phyloP scores from a whole-genome alignment of 1,284 basidiomycete genomes.

The Papiliotrema flavescens region DNA sequence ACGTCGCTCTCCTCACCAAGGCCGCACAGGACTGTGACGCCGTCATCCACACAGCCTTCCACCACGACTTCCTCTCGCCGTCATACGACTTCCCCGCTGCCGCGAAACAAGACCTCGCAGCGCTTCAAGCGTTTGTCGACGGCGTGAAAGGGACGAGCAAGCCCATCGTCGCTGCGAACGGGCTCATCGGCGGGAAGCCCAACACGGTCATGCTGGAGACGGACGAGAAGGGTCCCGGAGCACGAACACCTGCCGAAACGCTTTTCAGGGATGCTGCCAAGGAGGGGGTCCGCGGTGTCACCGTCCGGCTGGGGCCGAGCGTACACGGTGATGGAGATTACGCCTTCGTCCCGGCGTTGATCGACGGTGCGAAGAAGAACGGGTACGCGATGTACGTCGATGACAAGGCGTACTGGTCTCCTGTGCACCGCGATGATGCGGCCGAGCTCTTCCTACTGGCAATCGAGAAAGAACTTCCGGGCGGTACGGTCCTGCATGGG shows the following conservation, averaged over 20 bases:
- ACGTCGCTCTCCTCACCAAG: conserved; percentile 14
- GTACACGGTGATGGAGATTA: conserved; percentile 22
- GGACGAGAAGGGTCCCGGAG: neutral
- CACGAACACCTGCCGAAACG: conserved; percentile 1
- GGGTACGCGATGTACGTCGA: conserved; percentile 21
- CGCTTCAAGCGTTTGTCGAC: conserved; percentile 15
- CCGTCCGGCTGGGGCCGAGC: conserved; percentile 22
- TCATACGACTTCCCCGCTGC: neutral
- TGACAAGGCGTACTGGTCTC: conserved; percentile 14
- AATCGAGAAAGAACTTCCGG: conserved; percentile 16
- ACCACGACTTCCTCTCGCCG: conserved; percentile 2
- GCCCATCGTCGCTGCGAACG: conserved; percentile 15
- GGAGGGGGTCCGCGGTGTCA: conserved; percentile 14
- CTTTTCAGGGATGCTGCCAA: neutral
- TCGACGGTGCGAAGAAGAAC: conserved; percentile 8
- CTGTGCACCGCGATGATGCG: conserved; percentile 25
- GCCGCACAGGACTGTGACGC: conserved; percentile 14
- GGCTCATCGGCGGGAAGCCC: conserved; percentile 1
- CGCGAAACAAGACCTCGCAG: conserved; percentile 1
- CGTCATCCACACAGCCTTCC: conserved; percentile 18
- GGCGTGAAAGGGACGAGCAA: conserved; percentile 27
- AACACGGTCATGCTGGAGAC: conserved; percentile 1
- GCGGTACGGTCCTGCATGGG: conserved; percentile 16
- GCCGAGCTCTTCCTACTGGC: conserved; percentile 27
- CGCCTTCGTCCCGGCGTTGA: conserved; percentile 15